Percentiles rank a stretch among this genome's conserved stretches.
These are phyloP conservation scores for Paraleonurus japonicus DNA, from an alignment of 257 asterid species.

Conservation along the genomic window DNA sequence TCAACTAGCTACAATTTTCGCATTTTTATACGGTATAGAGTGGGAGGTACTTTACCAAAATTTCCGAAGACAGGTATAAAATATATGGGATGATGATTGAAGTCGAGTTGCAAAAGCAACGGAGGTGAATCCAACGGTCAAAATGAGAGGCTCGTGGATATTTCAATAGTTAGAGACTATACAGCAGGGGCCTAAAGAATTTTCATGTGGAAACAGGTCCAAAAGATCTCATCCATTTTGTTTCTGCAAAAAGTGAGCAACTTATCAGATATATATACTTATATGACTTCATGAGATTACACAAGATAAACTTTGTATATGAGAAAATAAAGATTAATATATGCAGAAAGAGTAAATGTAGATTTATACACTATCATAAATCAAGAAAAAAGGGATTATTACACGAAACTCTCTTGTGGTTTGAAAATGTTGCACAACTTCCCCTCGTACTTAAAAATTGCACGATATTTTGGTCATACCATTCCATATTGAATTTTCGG, in stretches of 20 bases:
- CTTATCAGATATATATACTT: slow-evolving; percentile 10
- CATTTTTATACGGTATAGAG: neutral
- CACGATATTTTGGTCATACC: too few relatives aligned
- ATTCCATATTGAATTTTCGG: too few relatives aligned
- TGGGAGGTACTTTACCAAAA: slow-evolving; percentile 15
- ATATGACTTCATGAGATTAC: neutral
- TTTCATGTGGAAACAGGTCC: too few relatives aligned
- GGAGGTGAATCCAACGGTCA: slow-evolving; percentile 19
- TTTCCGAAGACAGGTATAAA: neutral
- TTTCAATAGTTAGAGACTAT: slow-evolving; percentile 28
- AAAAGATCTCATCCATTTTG: slow-evolving; percentile 14
- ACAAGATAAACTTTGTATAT: too few relatives aligned
- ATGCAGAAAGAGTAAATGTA: neutral
- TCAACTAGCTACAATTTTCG: slow-evolving; percentile 19
- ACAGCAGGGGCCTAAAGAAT: slow-evolving; percentile 27
- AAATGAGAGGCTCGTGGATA: slow-evolving; percentile 5
- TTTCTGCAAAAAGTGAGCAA: slow-evolving; percentile 25
- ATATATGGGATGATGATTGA: slow-evolving; percentile 18
- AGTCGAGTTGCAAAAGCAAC: slow-evolving; percentile 4
- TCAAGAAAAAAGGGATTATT: neutral
- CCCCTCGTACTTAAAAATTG: neutral
- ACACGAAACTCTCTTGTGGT: neutral
- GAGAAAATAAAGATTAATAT: too few relatives aligned
- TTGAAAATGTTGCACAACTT: neutral
- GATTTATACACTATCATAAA: neutral